Percentiles rank a stretch among this genome's conserved stretches.
phyloP scores from a whole-genome alignment of 139 green algal species.

The Eudorina sp. region DNA sequence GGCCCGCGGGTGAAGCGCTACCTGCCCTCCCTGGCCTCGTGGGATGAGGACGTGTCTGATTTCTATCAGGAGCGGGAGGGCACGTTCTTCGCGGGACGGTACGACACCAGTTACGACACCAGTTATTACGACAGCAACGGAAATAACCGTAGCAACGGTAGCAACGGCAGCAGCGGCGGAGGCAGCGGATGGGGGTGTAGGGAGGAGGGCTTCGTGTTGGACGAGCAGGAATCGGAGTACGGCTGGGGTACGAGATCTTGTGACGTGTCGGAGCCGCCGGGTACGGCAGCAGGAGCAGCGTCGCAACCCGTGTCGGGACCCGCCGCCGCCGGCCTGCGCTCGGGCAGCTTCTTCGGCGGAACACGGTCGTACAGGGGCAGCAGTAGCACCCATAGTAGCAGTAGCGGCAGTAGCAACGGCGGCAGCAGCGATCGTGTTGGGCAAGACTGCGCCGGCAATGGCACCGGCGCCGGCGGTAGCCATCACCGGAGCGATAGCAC shows the following conservation, averaged over 20 bases:
- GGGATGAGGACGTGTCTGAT: slow-evolving; percentile 28
- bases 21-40: slow-evolving; percentile 10
- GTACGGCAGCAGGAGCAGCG: not conserved
- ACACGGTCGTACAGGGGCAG: not conserved
- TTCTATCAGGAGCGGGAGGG: slow-evolving; percentile 7
- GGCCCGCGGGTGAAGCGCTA: slow-evolving; percentile 24
- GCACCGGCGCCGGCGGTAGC: too few relatives aligned
- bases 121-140: not conserved
- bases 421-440: not conserved
- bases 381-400: not conserved
- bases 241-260: too few relatives aligned
- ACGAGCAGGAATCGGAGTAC: too few relatives aligned
- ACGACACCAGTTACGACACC: not conserved
- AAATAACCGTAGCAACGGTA: not conserved
- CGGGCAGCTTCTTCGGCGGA: too few relatives aligned
- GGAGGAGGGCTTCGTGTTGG: too few relatives aligned
- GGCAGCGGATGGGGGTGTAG: too few relatives aligned
- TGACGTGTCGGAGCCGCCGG: too few relatives aligned
- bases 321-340: too few relatives aligned
- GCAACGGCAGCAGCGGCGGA: not conserved
- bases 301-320: too few relatives aligned
- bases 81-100: not conserved
- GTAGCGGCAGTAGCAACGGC: not conserved
- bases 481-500: not conserved
- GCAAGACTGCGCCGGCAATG: too few relatives aligned